Evolutionary conservation across 2,329 filamentous ascomycete species (phyloP).

Genomic region (Colletotrichum tropicale): DNA sequence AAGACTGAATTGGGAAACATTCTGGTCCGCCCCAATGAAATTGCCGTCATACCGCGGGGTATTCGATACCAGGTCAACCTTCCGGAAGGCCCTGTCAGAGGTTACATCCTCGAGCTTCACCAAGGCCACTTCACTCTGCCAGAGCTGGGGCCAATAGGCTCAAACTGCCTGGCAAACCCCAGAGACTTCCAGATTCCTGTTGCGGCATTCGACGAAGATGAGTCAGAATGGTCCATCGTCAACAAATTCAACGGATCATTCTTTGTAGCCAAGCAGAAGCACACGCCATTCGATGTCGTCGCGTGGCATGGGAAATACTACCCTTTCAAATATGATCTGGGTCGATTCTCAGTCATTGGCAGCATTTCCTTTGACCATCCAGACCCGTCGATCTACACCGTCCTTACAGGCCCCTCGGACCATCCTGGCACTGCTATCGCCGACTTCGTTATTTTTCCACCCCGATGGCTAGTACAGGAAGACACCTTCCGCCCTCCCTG

Average conservation of each 20-base stretch:
- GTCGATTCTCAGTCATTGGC: conserved; percentile 67
- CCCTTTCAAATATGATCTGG: conserved; percentile 72
- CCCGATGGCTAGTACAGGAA: conserved; percentile 62
- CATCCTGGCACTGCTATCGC: conserved; percentile 57
- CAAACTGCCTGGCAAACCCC: conserved; percentile 69
- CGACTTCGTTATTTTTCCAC: conserved; percentile 65
- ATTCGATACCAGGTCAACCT: conserved; percentile 65
- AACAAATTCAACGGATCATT: conserved; percentile 64
- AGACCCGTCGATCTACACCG: conserved; percentile 69
- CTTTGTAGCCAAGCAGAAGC: conserved; percentile 61
- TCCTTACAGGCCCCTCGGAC: conserved; percentile 56
- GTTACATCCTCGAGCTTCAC: conserved; percentile 72
- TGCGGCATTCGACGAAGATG: conserved; percentile 60
- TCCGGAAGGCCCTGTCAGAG: conserved; percentile 62
- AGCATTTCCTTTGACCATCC: conserved; percentile 68
- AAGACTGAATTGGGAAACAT: conserved; percentile 68
- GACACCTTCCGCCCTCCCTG: conserved; percentile 64
- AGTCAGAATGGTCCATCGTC: conserved; percentile 50
- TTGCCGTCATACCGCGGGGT: conserved; percentile 67
- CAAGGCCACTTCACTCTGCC: conserved; percentile 68
- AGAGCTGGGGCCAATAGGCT: conserved; percentile 70
- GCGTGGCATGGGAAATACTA: conserved; percentile 73
- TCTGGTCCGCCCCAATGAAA: conserved; percentile 67
- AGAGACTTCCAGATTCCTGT: conserved; percentile 69
- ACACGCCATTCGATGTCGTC: conserved; percentile 70